phyloP scores from a whole-genome alignment of 805 yeast genomes.

The Nakazawaea ishiwadae region DNA sequence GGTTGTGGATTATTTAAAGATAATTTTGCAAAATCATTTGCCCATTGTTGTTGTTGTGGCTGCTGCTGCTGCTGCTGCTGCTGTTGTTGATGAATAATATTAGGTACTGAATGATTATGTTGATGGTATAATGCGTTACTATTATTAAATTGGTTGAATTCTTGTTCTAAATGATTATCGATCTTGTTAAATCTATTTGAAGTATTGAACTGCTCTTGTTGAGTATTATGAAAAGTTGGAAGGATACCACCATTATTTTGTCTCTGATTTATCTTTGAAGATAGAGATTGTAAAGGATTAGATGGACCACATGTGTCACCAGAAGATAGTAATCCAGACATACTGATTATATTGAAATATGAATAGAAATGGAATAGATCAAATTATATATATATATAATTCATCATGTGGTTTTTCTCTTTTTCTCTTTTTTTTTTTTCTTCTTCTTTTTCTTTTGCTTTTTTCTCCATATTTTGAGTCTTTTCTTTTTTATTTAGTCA shows the following conservation, averaged over 20 bases:
- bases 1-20: not conserved
- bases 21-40: slow-evolving; percentile 3
- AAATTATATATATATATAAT: not conserved
- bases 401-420: not conserved
- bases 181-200: slow-evolving; percentile 16
- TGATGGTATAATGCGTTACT: not conserved
- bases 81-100: not conserved
- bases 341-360: not conserved
- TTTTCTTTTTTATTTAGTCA: not conserved
- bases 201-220: slow-evolving; percentile 5
- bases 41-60: not conserved
- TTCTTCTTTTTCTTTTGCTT: not conserved
- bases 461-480: not conserved
- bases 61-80: not conserved
- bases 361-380: not conserved
- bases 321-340: slow-evolving; percentile 11
- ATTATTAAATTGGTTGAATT: slow-evolving; percentile 29
- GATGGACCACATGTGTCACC: slow-evolving; percentile 39
- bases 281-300: slow-evolving; percentile 37
- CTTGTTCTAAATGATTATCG: slow-evolving; percentile 33
- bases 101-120: not conserved
- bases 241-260: too few relatives aligned
- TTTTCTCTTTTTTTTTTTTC: not conserved
- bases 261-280: too few relatives aligned
- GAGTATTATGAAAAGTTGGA: not conserved